phyloP scores from a whole-genome alignment of 495 filamentous ascomycete species.

The Xylaria bambusicola region DNA sequence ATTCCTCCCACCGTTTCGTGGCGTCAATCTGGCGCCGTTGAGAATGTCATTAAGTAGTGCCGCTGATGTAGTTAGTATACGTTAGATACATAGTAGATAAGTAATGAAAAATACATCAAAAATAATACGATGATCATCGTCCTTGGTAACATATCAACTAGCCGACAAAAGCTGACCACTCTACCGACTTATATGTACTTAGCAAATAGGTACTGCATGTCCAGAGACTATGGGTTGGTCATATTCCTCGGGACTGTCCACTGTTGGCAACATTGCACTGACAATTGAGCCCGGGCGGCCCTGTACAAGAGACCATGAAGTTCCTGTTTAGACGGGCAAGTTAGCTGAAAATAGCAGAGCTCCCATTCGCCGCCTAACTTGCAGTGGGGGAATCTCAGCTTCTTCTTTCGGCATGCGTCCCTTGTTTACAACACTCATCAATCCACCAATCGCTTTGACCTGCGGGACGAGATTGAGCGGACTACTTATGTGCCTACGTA shows the following conservation, averaged over 20 bases:
- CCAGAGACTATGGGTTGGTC: neutral
- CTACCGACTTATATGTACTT: too few relatives aligned
- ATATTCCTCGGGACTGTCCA: neutral
- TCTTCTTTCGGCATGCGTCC: constrained; percentile 3
- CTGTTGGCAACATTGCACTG: neutral
- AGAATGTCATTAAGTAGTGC: neutral
- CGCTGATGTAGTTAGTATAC: neutral
- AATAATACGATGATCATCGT: too few relatives aligned
- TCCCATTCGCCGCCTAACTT: constrained; percentile 22
- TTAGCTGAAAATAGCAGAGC: constrained; percentile 19
- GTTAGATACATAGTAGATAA: too few relatives aligned
- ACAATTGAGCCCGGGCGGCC: constrained; percentile 4
- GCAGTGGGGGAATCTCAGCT: constrained; percentile 5
- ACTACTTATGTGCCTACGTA: neutral
- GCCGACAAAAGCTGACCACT: too few relatives aligned
- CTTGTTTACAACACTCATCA: constrained; percentile 9
- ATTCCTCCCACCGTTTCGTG: neutral
- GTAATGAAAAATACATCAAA: too few relatives aligned
- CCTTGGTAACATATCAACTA: too few relatives aligned
- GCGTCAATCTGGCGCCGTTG: constrained; percentile 1
- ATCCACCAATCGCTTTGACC: neutral
- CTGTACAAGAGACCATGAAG: constrained; percentile 8
- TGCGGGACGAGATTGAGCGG: constrained; percentile 1
- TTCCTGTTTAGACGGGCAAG: constrained; percentile 6
- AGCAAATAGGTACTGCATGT: neutral